These are phyloP conservation scores for Hyaloscypha variabilis DNA, from an alignment of 495 filamentous ascomycete species.

Conservation along the genomic window DNA sequence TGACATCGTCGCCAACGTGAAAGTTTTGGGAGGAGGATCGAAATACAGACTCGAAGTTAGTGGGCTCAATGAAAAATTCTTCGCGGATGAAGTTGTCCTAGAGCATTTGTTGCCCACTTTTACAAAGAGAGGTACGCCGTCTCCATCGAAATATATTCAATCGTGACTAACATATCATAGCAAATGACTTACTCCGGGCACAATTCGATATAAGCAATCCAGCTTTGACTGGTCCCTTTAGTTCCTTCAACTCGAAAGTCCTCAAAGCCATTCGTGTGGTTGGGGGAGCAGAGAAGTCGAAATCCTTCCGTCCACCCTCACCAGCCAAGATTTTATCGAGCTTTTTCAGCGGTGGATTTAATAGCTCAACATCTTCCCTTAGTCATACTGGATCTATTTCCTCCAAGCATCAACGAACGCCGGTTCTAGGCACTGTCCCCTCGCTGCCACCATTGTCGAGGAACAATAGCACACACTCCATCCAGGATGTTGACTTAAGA, in stretches of 20 bases:
- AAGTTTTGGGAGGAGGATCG: constrained; percentile 37
- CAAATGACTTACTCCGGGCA: constrained; percentile 65
- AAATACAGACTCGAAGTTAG: constrained; percentile 63
- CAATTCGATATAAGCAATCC: constrained; percentile 72
- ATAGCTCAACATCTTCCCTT: constrained; percentile 24
- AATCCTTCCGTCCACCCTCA: constrained; percentile 72
- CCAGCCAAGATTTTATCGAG: constrained; percentile 91
- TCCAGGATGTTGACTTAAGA: constrained; percentile 40
- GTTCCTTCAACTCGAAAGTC: constrained; percentile 72
- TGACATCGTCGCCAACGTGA: constrained; percentile 62
- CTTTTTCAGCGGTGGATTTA: constrained; percentile 63
- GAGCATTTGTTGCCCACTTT: constrained; percentile 72
- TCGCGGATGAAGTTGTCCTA: constrained; percentile 66
- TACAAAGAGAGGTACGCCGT: constrained; percentile 62
- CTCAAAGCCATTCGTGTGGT: constrained; percentile 70
- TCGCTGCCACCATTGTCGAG: constrained; percentile 37
- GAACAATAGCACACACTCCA: constrained; percentile 42
- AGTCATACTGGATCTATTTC: constrained; percentile 18
- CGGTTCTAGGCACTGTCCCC: constrained; percentile 36
- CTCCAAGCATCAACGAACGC: constrained; percentile 37
- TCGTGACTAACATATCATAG: constrained; percentile 39
- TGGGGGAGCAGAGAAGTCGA: constrained; percentile 60
- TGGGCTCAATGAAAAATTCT: constrained; percentile 61
- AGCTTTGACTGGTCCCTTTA: constrained; percentile 61
- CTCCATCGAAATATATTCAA: background rate